These are phyloP conservation scores for Suillus variegatus DNA, from an alignment of 768 basidiomycete species.

Conservation along the genomic window DNA sequence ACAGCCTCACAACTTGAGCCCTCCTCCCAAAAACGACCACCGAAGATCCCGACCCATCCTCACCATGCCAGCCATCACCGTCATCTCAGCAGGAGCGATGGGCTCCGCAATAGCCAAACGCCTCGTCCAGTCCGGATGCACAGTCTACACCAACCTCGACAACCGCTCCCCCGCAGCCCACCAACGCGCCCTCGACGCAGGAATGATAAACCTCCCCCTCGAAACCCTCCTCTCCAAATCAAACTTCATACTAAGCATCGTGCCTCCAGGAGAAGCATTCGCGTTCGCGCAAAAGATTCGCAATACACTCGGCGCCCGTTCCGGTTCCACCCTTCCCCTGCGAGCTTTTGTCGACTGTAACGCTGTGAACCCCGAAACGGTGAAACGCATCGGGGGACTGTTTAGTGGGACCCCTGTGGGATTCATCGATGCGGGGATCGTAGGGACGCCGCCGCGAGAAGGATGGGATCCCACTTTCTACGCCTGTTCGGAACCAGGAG, in stretches of 20 bases:
- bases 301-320: not conserved
- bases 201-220: conserved; percentile 44
- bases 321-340: not conserved
- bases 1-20: not conserved
- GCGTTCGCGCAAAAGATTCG: conserved; percentile 37
- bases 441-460: conserved; percentile 51
- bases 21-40: not conserved
- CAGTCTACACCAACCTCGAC: conserved; percentile 53
- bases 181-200: conserved; percentile 47
- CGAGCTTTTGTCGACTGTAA: conserved; percentile 55
- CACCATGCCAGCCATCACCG: conserved; percentile 35
- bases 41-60: not conserved
- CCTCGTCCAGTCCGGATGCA: conserved; percentile 44
- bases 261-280: conserved; percentile 52
- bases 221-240: conserved; percentile 32
- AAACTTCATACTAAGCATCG: conserved; percentile 50
- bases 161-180: conserved; percentile 49
- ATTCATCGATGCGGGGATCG: conserved; percentile 56
- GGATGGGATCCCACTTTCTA: conserved; percentile 55
- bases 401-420: conserved; percentile 35
- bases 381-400: conserved; percentile 44
- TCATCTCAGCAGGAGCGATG: conserved; percentile 61
- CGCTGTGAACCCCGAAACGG: conserved; percentile 52
- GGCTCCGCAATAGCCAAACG: conserved; percentile 50
- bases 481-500: conserved; percentile 36